phyloP scores from a whole-genome alignment of 1,284 basidiomycete species.

The Ustanciosporium gigantosporum region DNA sequence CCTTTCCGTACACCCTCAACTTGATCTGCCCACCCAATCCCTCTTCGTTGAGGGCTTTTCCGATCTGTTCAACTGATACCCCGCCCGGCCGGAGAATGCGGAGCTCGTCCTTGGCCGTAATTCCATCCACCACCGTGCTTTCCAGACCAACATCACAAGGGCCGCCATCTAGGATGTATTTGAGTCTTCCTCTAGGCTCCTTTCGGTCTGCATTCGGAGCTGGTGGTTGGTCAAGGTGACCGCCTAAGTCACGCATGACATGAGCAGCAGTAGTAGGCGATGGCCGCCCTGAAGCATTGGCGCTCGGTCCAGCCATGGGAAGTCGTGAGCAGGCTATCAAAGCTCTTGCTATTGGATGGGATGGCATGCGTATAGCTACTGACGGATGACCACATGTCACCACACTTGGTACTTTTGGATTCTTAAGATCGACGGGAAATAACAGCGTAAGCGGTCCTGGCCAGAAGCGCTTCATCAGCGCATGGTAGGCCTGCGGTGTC shows the following conservation, averaged over 20 bases:
- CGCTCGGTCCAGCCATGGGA: constrained; percentile 91
- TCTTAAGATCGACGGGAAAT: constrained; percentile 68
- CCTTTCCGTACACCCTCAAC: constrained; percentile 55
- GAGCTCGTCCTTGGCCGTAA: constrained; percentile 66
- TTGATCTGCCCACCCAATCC: constrained; percentile 10
- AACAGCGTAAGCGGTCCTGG: constrained; percentile 90
- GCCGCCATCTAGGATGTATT: constrained; percentile 89
- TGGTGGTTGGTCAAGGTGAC: constrained; percentile 65
- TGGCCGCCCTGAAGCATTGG: constrained; percentile 91
- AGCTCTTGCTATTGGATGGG: constrained; percentile 86
- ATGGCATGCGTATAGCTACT: constrained; percentile 90
- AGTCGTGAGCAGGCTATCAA: constrained; percentile 76
- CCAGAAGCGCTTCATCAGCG: constrained; percentile 79
- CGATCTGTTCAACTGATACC: constrained; percentile 78
- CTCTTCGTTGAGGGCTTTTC: constrained; percentile 14
- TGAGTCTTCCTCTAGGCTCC: constrained; percentile 62
- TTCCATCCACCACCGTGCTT: constrained; percentile 90
- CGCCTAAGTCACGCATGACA: constrained; percentile 76
- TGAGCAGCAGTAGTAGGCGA: constrained; percentile 90
- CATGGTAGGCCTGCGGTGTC: constrained; percentile 21
- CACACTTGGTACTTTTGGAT: constrained; percentile 38
- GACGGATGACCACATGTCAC: constrained; percentile 77
- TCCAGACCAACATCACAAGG: constrained; percentile 86
- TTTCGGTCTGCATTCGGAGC: background rate
- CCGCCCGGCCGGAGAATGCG: constrained; percentile 90